Conservation (phyloP, 2,329 filamentous ascomycete species). For the Knufia petricola region DNA sequence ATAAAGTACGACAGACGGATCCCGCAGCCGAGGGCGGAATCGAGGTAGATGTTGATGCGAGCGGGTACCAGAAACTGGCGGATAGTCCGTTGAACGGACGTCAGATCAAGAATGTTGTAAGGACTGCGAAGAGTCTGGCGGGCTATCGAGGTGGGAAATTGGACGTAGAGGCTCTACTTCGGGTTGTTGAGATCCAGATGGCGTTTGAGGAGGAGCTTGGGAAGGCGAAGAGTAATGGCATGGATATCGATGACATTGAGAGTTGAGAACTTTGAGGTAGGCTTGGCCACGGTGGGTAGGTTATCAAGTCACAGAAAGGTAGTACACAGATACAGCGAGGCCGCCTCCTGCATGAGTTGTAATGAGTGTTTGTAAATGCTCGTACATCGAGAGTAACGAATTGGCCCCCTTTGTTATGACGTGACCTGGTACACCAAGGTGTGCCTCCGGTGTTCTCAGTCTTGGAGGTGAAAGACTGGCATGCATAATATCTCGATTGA, state of each 20-base stretch:
- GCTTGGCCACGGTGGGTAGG: too few relatives aligned
- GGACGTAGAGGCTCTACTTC: slow-evolving; percentile 67
- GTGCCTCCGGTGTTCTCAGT: too few relatives aligned
- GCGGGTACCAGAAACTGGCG: slow-evolving; percentile 58
- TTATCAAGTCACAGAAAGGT: too few relatives aligned
- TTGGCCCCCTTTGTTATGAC: too few relatives aligned
- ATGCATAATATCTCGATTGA: too few relatives aligned
- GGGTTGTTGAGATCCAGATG: slow-evolving; percentile 58
- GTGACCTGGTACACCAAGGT: too few relatives aligned
- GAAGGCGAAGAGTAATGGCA: slow-evolving; percentile 67
- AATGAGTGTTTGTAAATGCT: too few relatives aligned
- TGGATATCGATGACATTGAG: slow-evolving; percentile 49
- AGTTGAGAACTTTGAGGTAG: not conserved
- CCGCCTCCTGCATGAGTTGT: too few relatives aligned
- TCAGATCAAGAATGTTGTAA: slow-evolving; percentile 81
- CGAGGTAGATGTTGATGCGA: slow-evolving; percentile 52
- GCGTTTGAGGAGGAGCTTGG: slow-evolving; percentile 70
- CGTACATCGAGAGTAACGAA: too few relatives aligned
- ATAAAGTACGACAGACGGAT: slow-evolving; percentile 54
- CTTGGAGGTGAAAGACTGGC: too few relatives aligned
- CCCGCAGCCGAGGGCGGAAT: slow-evolving; percentile 44
- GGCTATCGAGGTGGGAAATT: slow-evolving; percentile 63
- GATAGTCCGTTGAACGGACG: slow-evolving; percentile 60
- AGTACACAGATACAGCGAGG: too few relatives aligned
- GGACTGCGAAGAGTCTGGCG: slow-evolving; percentile 72